These are phyloP conservation scores for Parvularia atlantis DNA, from an alignment of 78 protist species.

Conservation along the genomic window DNA sequence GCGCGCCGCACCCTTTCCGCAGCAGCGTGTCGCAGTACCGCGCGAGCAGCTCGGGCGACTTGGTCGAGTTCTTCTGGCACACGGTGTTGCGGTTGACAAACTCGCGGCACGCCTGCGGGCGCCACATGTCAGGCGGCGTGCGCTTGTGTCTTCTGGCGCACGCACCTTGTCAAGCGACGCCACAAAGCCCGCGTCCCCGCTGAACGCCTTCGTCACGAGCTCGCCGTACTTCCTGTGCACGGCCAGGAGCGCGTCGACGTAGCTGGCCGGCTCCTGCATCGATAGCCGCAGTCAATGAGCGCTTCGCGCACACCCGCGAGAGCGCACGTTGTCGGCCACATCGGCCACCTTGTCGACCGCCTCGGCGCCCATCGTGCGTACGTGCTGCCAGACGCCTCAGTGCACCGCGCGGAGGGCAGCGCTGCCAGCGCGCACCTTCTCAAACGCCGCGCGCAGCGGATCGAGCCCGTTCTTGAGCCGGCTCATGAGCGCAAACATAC, in stretches of 20 bases:
- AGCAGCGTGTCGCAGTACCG: slow-evolving; percentile 62
- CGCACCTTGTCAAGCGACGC: slow-evolving; percentile 61
- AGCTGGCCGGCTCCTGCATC: slow-evolving; percentile 6
- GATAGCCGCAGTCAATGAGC: too few relatives aligned
- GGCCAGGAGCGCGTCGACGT: slow-evolving; percentile 56
- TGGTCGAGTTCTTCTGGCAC: slow-evolving; percentile 24
- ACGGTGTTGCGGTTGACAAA: slow-evolving; percentile 45
- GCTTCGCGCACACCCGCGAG: too few relatives aligned
- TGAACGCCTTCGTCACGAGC: slow-evolving; percentile 45
- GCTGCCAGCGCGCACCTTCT: slow-evolving; percentile 58
- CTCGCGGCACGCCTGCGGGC: slow-evolving; percentile 58
- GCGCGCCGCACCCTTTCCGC: too few relatives aligned
- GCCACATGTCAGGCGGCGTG: too few relatives aligned
- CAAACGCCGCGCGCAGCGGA: slow-evolving; percentile 40
- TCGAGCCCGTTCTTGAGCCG: slow-evolving; percentile 57
- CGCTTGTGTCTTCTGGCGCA: too few relatives aligned
- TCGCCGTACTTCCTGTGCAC: slow-evolving; percentile 37
- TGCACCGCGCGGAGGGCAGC: too few relatives aligned
- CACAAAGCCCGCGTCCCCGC: slow-evolving; percentile 40
- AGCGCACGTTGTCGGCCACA: too few relatives aligned
- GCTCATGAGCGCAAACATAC: slow-evolving; percentile 49
- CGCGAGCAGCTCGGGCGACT: slow-evolving; percentile 69
- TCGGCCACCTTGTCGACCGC: background rate
- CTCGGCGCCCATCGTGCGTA: background rate
- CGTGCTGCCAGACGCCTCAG: too few relatives aligned